A percentile compares a stretch with the other conserved stretches of the same genome.
phyloP scores from a whole-genome alignment of 1,139 yeast genomes.

The Magnusiomyces tetraspermus region DNA sequence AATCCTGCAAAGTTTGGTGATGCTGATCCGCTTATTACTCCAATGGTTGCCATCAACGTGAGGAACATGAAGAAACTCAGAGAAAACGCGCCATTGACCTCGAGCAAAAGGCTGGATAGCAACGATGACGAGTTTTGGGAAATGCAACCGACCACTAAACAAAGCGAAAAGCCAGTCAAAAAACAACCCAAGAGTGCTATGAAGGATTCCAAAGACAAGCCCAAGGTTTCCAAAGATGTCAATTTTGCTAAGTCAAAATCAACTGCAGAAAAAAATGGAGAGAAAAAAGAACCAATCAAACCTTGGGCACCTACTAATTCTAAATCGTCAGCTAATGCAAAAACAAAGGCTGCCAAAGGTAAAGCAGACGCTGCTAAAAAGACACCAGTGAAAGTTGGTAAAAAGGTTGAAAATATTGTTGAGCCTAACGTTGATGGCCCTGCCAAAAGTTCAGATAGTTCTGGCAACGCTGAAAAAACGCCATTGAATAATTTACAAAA shows the following conservation, averaged over 20 bases:
- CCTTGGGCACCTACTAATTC: not conserved
- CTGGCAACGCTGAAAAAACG: not conserved
- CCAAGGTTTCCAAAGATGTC: not conserved
- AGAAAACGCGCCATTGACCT: not conserved
- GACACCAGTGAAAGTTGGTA: not conserved
- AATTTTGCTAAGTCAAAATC: no score
- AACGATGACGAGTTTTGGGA: constrained; percentile 15
- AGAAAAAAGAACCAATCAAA: not conserved
- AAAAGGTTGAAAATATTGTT: not conserved
- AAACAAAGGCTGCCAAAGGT: not conserved
- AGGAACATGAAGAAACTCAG: not conserved
- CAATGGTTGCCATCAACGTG: not conserved
- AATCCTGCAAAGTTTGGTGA: not conserved
- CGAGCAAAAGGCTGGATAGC: not conserved
- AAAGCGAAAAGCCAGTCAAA: not conserved
- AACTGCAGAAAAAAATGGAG: not conserved
- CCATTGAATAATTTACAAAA: no score
- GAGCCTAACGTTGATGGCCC: no score
- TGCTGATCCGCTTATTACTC: not conserved
- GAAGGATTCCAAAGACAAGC: not conserved
- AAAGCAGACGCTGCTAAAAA: not conserved
- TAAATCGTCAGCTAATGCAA: not conserved
- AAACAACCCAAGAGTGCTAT: not conserved
- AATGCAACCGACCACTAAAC: not conserved
- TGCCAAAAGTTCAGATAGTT: not conserved